Conservation (phyloP, 768 basidiomycete genomes). For the Boletus rubropictus region DNA sequence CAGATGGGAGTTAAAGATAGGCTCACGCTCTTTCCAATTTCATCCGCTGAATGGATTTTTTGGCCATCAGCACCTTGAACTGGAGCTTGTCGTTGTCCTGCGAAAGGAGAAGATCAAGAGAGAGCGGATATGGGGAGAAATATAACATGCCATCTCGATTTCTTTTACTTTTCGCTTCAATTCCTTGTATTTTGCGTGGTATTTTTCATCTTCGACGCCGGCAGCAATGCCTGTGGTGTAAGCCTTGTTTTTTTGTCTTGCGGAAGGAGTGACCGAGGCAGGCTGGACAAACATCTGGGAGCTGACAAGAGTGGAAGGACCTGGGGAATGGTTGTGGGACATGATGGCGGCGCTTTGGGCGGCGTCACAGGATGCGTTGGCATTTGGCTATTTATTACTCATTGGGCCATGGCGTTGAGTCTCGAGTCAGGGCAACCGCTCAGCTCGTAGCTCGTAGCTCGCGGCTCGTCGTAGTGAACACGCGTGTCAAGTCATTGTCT, state of each 20-base stretch:
- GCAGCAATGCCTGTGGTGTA: slow-evolving; percentile 62
- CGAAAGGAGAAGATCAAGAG: slow-evolving; percentile 5
- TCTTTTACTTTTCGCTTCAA: slow-evolving; percentile 84
- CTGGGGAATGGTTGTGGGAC: slow-evolving; percentile 60
- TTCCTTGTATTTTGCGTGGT: slow-evolving; percentile 84
- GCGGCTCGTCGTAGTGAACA: slow-evolving; percentile 2
- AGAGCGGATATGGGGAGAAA: background rate
- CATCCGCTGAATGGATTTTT: slow-evolving; percentile 79
- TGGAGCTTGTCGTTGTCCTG: slow-evolving; percentile 89
- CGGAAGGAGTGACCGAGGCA: slow-evolving; percentile 26
- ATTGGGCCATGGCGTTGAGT: slow-evolving; percentile 28
- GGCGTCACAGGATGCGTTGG: slow-evolving; percentile 31
- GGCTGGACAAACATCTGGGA: slow-evolving; percentile 33
- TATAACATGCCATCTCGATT: slow-evolving; percentile 64
- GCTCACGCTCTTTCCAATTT: slow-evolving; percentile 85
- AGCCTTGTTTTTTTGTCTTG: slow-evolving; percentile 44
- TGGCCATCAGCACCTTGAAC: slow-evolving; percentile 73
- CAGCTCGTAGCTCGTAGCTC: slow-evolving; percentile 10
- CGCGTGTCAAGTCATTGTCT: background rate
- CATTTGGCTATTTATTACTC: slow-evolving; percentile 26
- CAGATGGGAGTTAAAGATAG: slow-evolving; percentile 15
- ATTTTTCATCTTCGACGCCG: slow-evolving; percentile 80
- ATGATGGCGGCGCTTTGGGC: slow-evolving; percentile 45
- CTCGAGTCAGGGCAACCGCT: slow-evolving; percentile 12
- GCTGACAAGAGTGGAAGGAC: slow-evolving; percentile 39